These are phyloP conservation scores for Narthecium ossifragum DNA, from an alignment of 106 monocot species.

Conservation along the genomic window DNA sequence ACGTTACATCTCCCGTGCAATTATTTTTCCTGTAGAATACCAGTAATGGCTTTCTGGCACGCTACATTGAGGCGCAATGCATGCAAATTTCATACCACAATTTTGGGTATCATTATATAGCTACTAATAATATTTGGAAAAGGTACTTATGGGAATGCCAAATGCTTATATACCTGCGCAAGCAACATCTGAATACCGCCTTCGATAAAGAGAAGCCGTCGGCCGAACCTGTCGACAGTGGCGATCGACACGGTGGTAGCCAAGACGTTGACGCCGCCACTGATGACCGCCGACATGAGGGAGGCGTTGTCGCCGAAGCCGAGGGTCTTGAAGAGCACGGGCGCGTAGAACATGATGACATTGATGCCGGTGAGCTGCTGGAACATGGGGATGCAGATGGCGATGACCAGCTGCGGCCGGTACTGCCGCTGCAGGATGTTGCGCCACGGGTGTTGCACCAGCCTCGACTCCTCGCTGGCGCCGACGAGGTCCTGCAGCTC, in stretches of 20 bases:
- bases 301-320: slow-evolving; percentile 28
- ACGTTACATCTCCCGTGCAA: no score
- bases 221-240: slow-evolving; percentile 12
- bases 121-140: not conserved
- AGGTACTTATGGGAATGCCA: not conserved
- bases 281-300: slow-evolving; percentile 30
- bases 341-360: slow-evolving; percentile 41
- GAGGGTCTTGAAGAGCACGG: slow-evolving; percentile 35
- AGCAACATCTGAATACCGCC: slow-evolving; percentile 18
- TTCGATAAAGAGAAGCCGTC: slow-evolving; percentile 5
- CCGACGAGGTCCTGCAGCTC: slow-evolving; percentile 17
- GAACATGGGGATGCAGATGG: slow-evolving; percentile 16
- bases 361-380: slow-evolving; percentile 40
- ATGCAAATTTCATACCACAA: no score
- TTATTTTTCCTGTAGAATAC: no score
- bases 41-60: no score
- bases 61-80: no score
- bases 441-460: slow-evolving; percentile 7
- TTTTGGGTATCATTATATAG: no score
- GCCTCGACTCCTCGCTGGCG: slow-evolving; percentile 6
- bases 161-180: not conserved
- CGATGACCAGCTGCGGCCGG: slow-evolving; percentile 12
- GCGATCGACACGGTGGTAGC: slow-evolving; percentile 12
- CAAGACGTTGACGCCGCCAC: slow-evolving; percentile 18
- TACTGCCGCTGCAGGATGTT: slow-evolving; percentile 13